Percentiles rank a stretch among this genome's conserved stretches.
These are phyloP conservation scores for Saccharomycopsis sp. DNA, from an alignment of 805 yeast genomes.

Conservation along the genomic window DNA sequence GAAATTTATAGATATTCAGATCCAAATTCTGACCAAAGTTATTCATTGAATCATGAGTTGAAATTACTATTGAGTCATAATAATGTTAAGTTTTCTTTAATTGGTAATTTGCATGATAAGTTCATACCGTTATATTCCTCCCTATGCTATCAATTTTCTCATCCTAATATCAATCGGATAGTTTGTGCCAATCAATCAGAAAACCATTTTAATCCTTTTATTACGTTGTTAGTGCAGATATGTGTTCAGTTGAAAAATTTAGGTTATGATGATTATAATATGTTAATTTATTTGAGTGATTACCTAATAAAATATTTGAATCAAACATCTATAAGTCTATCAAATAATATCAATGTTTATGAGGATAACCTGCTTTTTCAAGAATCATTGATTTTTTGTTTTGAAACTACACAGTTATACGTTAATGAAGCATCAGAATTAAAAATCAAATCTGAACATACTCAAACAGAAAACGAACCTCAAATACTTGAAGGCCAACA, in stretches of 20 bases:
- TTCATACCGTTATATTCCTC: slow-evolving; percentile 88
- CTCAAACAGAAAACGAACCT: slow-evolving; percentile 7
- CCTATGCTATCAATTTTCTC: slow-evolving; percentile 67
- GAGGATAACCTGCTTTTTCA: neutral
- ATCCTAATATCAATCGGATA: slow-evolving; percentile 84
- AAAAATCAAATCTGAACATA: slow-evolving; percentile 3
- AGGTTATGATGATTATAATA: slow-evolving; percentile 79
- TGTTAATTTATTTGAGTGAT: slow-evolving; percentile 70
- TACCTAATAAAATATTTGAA: slow-evolving; percentile 61
- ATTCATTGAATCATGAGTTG: slow-evolving; percentile 59
- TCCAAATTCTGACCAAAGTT: slow-evolving; percentile 61
- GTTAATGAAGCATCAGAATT: slow-evolving; percentile 1
- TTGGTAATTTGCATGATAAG: slow-evolving; percentile 89
- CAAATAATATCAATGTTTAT: neutral
- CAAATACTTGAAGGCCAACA: slow-evolving; percentile 16
- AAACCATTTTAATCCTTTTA: slow-evolving; percentile 59
- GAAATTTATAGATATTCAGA: slow-evolving; percentile 84
- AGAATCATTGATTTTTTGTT: slow-evolving; percentile 14
- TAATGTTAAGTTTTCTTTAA: slow-evolving; percentile 69
- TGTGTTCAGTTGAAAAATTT: slow-evolving; percentile 66
- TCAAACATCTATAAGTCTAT: slow-evolving; percentile 72
- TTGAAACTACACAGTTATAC: slow-evolving; percentile 12
- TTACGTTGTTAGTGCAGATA: slow-evolving; percentile 59
- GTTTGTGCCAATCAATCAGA: slow-evolving; percentile 67
- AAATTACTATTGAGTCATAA: slow-evolving; percentile 45